phyloP scores from a whole-genome alignment of 2,329 filamentous ascomycete genomes.

The Elsinoe arachidis region DNA sequence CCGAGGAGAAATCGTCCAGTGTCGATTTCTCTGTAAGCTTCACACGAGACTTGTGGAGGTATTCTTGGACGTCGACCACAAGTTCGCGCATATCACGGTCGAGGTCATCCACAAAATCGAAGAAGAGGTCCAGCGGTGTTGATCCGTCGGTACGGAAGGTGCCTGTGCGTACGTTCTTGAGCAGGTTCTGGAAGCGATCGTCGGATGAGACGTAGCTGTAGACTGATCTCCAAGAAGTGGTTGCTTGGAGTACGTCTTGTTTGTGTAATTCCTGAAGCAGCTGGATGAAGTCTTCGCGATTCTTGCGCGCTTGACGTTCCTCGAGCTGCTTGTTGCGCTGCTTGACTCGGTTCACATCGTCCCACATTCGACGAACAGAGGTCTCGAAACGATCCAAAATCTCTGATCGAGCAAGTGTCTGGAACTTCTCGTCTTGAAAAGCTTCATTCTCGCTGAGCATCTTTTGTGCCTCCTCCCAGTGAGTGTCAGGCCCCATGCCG shows the following conservation, averaged over 20 bases:
- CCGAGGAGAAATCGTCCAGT: slow-evolving; percentile 74
- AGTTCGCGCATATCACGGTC: slow-evolving; percentile 75
- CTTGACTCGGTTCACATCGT: slow-evolving; percentile 79
- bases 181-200: slow-evolving; percentile 71
- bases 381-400: slow-evolving; percentile 88
- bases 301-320: slow-evolving; percentile 73
- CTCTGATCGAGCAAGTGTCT: slow-evolving; percentile 76
- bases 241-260: slow-evolving; percentile 76
- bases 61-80: slow-evolving; percentile 72
- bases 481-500: slow-evolving; percentile 83
- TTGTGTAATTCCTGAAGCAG: slow-evolving; percentile 66
- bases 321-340: slow-evolving; percentile 80
- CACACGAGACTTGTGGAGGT: slow-evolving; percentile 12
- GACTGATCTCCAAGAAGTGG: slow-evolving; percentile 81
- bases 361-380: slow-evolving; percentile 87
- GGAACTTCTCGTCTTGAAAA: slow-evolving; percentile 74
- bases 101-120: slow-evolving; percentile 91
- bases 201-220: slow-evolving; percentile 68
- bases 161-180: slow-evolving; percentile 54
- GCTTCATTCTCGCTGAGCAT: slow-evolving; percentile 72
- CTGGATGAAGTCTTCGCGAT: slow-evolving; percentile 69
- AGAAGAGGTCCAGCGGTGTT: slow-evolving; percentile 83
- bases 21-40: slow-evolving; percentile 48
- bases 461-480: slow-evolving; percentile 83
- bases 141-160: slow-evolving; percentile 47